Evolutionary conservation across 139 green algal genomes (phyloP).

Genomic region (Yamagishiella unicocca): DNA sequence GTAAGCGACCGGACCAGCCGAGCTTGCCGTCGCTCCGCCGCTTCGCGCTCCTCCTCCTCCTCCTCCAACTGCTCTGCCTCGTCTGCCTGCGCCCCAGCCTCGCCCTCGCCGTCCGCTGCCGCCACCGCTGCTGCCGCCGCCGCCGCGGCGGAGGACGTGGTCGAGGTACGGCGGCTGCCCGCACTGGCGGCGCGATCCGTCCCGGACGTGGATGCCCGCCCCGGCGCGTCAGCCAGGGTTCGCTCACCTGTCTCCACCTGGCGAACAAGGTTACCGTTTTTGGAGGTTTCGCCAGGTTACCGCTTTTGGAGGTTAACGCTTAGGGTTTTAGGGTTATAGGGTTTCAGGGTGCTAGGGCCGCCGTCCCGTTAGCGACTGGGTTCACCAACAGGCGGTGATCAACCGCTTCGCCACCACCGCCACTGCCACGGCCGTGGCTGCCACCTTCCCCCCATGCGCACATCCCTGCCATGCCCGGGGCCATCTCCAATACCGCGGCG

Average conservation of each 20-base stretch:
- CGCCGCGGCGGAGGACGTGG: neutral
- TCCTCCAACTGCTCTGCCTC: neutral
- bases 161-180: neutral
- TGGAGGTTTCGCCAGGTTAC: too few species aligned
- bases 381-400: too few species aligned
- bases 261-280: too few species aligned
- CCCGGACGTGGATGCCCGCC: neutral
- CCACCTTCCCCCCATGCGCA: too few species aligned
- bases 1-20: conserved; percentile 2
- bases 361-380: too few species aligned
- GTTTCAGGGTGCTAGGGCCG: too few species aligned
- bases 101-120: neutral
- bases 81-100: neutral
- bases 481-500: neutral
- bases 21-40: conserved; percentile 9
- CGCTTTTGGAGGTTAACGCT: too few species aligned
- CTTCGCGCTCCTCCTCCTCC: conserved; percentile 10
- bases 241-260: conserved; percentile 28
- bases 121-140: neutral
- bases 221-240: neutral
- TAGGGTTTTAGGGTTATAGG: too few species aligned
- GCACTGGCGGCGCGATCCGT: neutral
- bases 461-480: too few species aligned
- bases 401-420: too few species aligned
- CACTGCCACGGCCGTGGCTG: too few species aligned